Conservation (phyloP, 2,329 filamentous ascomycete species). For the Aureobasidium sp. region DNA sequence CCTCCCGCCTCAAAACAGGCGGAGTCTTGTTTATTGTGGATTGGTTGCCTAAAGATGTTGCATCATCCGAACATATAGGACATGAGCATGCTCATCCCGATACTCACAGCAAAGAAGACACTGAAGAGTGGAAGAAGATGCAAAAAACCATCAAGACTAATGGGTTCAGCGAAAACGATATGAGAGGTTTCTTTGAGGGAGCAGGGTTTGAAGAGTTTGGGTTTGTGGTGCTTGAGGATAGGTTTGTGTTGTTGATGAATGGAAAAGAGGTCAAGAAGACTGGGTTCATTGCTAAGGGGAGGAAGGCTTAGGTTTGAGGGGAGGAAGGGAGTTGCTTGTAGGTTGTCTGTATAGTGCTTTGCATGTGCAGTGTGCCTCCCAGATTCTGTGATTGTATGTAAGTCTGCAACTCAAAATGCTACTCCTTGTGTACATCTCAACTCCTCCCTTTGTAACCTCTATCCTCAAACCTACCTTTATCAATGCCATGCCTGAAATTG, state of each 20-base stretch:
- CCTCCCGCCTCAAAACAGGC: conserved; percentile 23
- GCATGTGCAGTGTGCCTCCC: not conserved
- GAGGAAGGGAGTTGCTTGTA: not conserved
- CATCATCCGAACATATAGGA: not conserved
- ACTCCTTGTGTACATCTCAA: no score
- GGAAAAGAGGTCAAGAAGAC: conserved; percentile 23
- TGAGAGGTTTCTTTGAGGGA: conserved; percentile 24
- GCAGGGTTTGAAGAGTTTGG: conserved; percentile 28
- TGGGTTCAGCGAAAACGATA: conserved; percentile 25
- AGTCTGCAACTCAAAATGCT: no score
- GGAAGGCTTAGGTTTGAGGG: conserved; percentile 14
- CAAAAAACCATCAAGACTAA: conserved; percentile 29
- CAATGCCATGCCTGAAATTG: not conserved
- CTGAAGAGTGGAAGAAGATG: conserved; percentile 22
- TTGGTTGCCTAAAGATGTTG: conserved; percentile 23
- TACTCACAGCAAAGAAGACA: not conserved
- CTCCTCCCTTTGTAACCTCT: not conserved
- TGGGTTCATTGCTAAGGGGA: conserved; percentile 29
- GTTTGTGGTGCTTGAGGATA: conserved; percentile 25
- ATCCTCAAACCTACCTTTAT: not conserved
- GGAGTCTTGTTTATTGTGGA: conserved; percentile 28
- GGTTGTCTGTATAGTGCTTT: not conserved
- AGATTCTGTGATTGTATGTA: no score
- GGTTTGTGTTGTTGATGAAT: conserved; percentile 24
- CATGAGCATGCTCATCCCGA: conserved; percentile 1